Percentiles rank a stretch among this genome's conserved stretches.
These are phyloP conservation scores for Lachnellula occidentalis DNA, from an alignment of 2,329 filamentous ascomycete species.

Conservation along the genomic window DNA sequence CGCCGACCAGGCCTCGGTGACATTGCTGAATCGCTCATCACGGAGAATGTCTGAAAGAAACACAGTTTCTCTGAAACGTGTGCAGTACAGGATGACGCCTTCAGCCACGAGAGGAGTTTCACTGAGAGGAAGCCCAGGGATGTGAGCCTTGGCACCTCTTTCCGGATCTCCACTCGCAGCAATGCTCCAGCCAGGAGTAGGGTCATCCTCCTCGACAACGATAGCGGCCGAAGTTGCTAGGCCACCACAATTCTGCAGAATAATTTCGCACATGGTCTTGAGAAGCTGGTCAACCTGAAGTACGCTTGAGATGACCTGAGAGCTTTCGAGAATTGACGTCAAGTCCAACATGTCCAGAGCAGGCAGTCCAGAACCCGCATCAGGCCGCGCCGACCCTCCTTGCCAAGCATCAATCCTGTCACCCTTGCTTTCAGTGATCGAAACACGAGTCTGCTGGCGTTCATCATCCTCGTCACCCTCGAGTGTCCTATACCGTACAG, in stretches of 20 bases:
- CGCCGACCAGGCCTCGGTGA: constrained; percentile 62
- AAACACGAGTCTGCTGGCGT: constrained; percentile 35
- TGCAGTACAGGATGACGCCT: constrained; percentile 71
- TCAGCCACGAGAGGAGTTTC: constrained; percentile 66
- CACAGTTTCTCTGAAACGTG: constrained; percentile 69
- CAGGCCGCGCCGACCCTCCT: constrained; percentile 49
- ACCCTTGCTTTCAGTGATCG: constrained; percentile 43
- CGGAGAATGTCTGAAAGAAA: constrained; percentile 68
- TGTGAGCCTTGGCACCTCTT: constrained; percentile 59
- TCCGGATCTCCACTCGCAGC: constrained; percentile 71
- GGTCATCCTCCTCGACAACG: constrained; percentile 62
- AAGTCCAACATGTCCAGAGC: constrained; percentile 80
- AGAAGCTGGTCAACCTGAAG: constrained; percentile 69
- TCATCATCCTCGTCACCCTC: constrained; percentile 35
- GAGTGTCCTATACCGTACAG: constrained; percentile 47
- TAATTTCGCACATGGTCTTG: constrained; percentile 76
- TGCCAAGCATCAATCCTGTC: constrained; percentile 60
- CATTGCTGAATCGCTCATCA: constrained; percentile 74
- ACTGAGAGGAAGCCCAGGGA: constrained; percentile 57
- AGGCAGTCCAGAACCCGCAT: constrained; percentile 58
- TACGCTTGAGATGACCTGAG: constrained; percentile 74
- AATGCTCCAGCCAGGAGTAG: constrained; percentile 53
- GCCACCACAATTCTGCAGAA: constrained; percentile 69
- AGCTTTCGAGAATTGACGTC: constrained; percentile 71
- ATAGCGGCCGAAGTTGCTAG: constrained; percentile 68